Percentiles rank a stretch among this genome's conserved stretches.
Conservation (phyloP, 352 stramenopile species). For the Blastocystis sp. region DNA sequence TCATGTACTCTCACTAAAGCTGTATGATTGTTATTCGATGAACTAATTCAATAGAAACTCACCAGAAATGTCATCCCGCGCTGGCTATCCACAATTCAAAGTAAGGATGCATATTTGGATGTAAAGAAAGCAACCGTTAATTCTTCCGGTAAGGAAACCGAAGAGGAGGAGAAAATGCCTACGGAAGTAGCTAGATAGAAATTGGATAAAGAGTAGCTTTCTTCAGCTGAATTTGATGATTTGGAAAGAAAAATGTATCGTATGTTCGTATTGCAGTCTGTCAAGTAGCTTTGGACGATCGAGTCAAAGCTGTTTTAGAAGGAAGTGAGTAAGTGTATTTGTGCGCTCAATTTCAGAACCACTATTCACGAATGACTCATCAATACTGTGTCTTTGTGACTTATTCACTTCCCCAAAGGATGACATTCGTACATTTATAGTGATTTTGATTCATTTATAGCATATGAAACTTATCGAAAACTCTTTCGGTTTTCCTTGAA, state of each 20-base stretch:
- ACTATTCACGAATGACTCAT: neutral
- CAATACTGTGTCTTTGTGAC: neutral
- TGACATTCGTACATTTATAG: neutral
- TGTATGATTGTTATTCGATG: neutral
- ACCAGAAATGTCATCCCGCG: too few species aligned
- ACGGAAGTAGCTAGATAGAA: too few species aligned
- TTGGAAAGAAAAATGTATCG: constrained; percentile 33
- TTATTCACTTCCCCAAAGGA: neutral
- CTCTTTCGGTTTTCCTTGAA: constrained; percentile 28
- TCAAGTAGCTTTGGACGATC: constrained; percentile 13
- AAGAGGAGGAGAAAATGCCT: too few species aligned
- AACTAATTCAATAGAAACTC: neutral
- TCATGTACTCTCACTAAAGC: neutral
- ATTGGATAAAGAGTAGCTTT: neutral
- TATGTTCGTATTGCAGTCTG: neutral
- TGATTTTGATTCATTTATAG: neutral
- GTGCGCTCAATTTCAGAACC: neutral
- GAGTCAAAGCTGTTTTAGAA: neutral
- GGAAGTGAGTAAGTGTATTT: constrained; percentile 5
- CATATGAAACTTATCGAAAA: neutral
- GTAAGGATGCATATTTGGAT: too few species aligned
- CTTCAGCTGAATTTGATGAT: neutral
- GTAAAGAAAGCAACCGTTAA: too few species aligned
- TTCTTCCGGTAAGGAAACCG: too few species aligned
- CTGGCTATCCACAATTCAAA: too few species aligned